phyloP scores from a whole-genome alignment of 768 basidiomycete genomes.

The Clathrus columnatus region DNA sequence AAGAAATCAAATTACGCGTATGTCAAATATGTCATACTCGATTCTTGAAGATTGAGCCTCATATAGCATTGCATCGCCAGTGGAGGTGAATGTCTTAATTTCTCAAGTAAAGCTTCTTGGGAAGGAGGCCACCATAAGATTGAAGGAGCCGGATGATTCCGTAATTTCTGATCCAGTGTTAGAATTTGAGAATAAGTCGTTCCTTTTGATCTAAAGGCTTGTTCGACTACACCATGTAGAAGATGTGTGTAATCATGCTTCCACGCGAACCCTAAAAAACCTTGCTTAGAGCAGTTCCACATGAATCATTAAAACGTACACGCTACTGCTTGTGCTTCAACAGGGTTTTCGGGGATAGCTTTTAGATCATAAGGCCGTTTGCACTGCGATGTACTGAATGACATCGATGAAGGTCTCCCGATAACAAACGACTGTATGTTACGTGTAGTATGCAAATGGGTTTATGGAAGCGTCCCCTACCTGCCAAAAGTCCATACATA shows the following conservation, averaged over 20 bases:
- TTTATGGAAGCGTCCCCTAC: not conserved
- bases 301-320: conserved; percentile 1
- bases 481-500: conserved; percentile 12
- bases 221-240: conserved; percentile 8
- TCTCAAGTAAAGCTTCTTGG: conserved; percentile 4
- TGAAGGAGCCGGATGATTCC: conserved; percentile 40
- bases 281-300: not conserved
- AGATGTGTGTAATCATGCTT: conserved; percentile 9
- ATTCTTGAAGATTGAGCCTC: conserved; percentile 10
- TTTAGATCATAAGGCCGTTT: conserved; percentile 9
- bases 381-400: conserved; percentile 6
- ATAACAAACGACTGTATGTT: conserved; percentile 4
- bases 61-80: conserved; percentile 10
- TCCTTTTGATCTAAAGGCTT: conserved; percentile 8
- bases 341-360: not conserved
- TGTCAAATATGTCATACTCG: not conserved
- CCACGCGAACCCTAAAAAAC: conserved; percentile 8
- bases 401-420: conserved; percentile 6
- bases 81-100: conserved; percentile 2
- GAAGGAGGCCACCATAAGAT: conserved; percentile 7
- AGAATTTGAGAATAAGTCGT: conserved; percentile 55
- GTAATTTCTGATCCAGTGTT: conserved; percentile 56
- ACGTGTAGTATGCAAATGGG: too few species aligned
- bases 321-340: conserved; percentile 7
- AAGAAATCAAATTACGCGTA: conserved; percentile 7